phyloP scores from a whole-genome alignment of 2,329 filamentous ascomycete species.

The Paecilomyces sp. region DNA sequence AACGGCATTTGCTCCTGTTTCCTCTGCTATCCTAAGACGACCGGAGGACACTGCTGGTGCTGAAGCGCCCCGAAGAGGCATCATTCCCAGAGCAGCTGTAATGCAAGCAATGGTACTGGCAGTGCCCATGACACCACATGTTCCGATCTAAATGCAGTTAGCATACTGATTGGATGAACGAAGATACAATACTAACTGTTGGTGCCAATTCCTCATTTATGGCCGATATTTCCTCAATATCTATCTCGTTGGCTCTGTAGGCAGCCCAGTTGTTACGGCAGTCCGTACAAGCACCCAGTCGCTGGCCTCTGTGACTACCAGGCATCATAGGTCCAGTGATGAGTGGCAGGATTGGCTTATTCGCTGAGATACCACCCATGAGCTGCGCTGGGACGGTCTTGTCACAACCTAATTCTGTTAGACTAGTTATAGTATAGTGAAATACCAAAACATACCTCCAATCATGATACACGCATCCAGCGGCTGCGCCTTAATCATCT shows the following conservation, averaged over 20 bases:
- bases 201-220: conserved; percentile 69
- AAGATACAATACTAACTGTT: conserved; percentile 42
- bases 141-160: conserved; percentile 31
- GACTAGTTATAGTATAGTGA: not conserved
- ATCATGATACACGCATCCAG: conserved; percentile 62
- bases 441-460: conserved; percentile 43
- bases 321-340: conserved; percentile 72
- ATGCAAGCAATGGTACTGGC: conserved; percentile 53
- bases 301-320: conserved; percentile 55
- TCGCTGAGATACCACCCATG: conserved; percentile 69
- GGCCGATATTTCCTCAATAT: conserved; percentile 63
- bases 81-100: conserved; percentile 46
- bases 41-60: conserved; percentile 49
- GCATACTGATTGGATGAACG: not conserved
- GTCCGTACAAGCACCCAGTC: conserved; percentile 68
- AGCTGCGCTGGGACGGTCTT: conserved; percentile 68
- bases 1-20: conserved; percentile 46
- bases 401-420: conserved; percentile 53
- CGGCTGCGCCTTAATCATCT: conserved; percentile 68
- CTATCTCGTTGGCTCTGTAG: conserved; percentile 58
- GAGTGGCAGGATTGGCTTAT: conserved; percentile 62
- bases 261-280: conserved; percentile 68
- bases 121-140: conserved; percentile 53
- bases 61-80: conserved; percentile 46
- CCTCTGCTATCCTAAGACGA: conserved; percentile 46